These are phyloP conservation scores for Suillus placidus DNA, from an alignment of 768 basidiomycete species.

Conservation along the genomic window DNA sequence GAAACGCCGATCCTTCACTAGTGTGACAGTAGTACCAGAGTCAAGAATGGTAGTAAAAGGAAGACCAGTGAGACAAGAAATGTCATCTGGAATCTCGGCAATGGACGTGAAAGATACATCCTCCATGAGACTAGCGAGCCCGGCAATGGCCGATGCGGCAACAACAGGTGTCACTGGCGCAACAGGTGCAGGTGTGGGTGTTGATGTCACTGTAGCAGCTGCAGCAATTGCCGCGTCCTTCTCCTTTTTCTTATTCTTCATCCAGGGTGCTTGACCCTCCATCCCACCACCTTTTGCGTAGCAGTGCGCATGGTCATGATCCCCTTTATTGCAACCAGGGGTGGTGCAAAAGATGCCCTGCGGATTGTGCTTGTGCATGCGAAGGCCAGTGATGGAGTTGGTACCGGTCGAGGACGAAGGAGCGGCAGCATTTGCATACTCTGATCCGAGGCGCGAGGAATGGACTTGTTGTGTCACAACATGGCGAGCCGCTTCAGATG, in stretches of 20 bases:
- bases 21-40: no score
- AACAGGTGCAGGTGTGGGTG: no score
- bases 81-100: no score
- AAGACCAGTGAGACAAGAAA: no score
- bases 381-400: background rate
- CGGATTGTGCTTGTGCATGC: background rate
- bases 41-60: no score
- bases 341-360: background rate
- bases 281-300: background rate
- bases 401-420: accelerated
- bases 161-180: no score
- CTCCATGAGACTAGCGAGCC: no score
- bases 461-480: background rate
- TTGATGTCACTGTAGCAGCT: no score
- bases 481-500: background rate
- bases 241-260: background rate
- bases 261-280: constrained; percentile 1
- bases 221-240: no score
- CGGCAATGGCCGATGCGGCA: no score
- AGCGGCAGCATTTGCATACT: background rate
- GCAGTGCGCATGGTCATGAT: background rate
- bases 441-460: background rate
- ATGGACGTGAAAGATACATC: no score
- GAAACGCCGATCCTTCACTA: no score
- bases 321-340: background rate